Conservation (phyloP, 1,284 basidiomycete genomes). For the Microbotryum saponariae region DNA sequence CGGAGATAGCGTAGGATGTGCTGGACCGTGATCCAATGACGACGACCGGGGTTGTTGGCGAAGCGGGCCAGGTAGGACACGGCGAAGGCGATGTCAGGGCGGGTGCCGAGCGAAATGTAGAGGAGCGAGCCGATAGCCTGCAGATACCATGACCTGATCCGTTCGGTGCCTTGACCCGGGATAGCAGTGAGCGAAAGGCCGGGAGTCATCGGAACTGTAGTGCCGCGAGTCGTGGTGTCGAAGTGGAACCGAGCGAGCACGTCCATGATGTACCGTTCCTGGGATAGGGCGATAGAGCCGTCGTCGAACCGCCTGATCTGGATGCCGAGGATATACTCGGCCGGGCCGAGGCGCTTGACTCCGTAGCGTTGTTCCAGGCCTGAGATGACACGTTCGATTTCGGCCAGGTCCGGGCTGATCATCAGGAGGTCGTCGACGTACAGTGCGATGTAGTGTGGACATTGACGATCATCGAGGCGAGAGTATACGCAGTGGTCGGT, state of each 20-base stretch:
- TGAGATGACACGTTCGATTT: constrained; percentile 34
- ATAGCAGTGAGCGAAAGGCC: constrained; percentile 7
- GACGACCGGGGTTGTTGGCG: constrained; percentile 31
- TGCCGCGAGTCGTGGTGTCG: too few species aligned
- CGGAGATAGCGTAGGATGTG: constrained; percentile 39
- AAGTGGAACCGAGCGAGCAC: constrained; percentile 38
- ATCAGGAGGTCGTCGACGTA: constrained; percentile 42
- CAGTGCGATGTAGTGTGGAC: constrained; percentile 32
- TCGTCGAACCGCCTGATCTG: constrained; percentile 37
- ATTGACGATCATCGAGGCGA: too few species aligned
- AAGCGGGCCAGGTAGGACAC: constrained; percentile 39
- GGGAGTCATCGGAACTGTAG: constrained; percentile 4
- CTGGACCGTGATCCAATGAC: constrained; percentile 36
- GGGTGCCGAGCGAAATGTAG: constrained; percentile 39
- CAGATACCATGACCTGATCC: constrained; percentile 1
- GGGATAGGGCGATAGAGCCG: constrained; percentile 39
- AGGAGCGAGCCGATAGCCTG: constrained; percentile 37
- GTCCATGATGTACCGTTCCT: constrained; percentile 39
- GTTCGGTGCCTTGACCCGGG: neutral
- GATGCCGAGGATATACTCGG: constrained; percentile 42
- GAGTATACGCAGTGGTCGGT: constrained; percentile 36
- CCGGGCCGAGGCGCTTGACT: constrained; percentile 40
- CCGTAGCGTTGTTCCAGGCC: constrained; percentile 36
- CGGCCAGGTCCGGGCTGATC: constrained; percentile 21
- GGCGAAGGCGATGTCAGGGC: constrained; percentile 40